phyloP scores from a whole-genome alignment of 495 filamentous ascomycete species.

The Hypoxylon cercidicola region DNA sequence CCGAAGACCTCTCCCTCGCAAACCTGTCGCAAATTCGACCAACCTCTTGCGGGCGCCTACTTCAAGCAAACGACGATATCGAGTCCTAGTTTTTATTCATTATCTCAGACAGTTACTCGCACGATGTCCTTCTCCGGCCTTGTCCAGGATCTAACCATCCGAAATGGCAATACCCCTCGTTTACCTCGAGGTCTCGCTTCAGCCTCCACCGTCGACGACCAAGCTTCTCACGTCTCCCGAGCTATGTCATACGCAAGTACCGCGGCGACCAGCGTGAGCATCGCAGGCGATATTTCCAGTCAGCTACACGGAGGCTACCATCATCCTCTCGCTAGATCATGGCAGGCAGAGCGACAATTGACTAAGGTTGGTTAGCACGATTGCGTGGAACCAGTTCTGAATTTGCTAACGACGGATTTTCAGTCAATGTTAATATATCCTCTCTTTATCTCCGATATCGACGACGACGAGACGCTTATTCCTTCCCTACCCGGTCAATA shows the following conservation, averaged over 20 bases:
- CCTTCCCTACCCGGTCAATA: slow-evolving; percentile 88
- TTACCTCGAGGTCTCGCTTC: slow-evolving; percentile 54
- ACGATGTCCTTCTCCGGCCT: slow-evolving; percentile 92
- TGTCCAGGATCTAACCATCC: slow-evolving; percentile 83
- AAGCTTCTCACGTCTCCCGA: slow-evolving; percentile 72
- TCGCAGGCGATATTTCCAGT: slow-evolving; percentile 90
- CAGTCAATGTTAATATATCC: slow-evolving; percentile 99
- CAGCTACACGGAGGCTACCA: slow-evolving; percentile 95
- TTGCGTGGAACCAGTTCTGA: slow-evolving; percentile 20
- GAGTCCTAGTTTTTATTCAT: not conserved
- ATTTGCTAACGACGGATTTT: slow-evolving; percentile 9
- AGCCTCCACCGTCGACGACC: slow-evolving; percentile 64
- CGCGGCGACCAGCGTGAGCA: slow-evolving; percentile 91
- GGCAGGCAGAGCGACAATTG: slow-evolving; percentile 96
- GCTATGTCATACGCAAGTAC: slow-evolving; percentile 86
- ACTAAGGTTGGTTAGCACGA: slow-evolving; percentile 75
- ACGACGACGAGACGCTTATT: slow-evolving; percentile 90
- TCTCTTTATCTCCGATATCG: slow-evolving; percentile 92
- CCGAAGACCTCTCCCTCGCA: too few species aligned
- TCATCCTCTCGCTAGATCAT: slow-evolving; percentile 88
- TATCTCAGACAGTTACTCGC: not conserved
- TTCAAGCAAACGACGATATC: not conserved
- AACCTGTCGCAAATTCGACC: not conserved
- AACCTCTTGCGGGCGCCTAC: not conserved
- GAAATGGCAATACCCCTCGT: slow-evolving; percentile 60